phyloP scores from a whole-genome alignment of 163 green algal species.

The Chloroidium sp. region DNA sequence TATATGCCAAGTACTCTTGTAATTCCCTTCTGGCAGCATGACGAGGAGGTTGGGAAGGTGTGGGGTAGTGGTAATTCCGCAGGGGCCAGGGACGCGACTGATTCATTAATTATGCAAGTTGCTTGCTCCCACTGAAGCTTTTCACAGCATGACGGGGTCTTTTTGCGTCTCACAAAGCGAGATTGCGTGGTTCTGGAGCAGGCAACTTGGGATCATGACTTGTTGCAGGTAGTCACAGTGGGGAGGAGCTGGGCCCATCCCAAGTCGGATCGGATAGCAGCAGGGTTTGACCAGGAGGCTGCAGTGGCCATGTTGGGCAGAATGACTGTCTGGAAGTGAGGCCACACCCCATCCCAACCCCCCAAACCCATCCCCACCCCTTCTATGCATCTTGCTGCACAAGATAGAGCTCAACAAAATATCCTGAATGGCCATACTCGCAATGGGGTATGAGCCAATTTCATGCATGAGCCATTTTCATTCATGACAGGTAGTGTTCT shows the following conservation, averaged over 20 bases:
- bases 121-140: too few relatives aligned
- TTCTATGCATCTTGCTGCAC: not conserved
- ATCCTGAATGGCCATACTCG: conserved; percentile 24
- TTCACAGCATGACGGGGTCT: too few relatives aligned
- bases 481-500: not conserved
- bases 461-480: not conserved
- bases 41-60: too few relatives aligned
- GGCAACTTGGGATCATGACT: too few relatives aligned
- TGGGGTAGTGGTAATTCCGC: too few relatives aligned
- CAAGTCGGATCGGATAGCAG: conserved; percentile 22
- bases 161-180: too few relatives aligned
- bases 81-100: too few relatives aligned
- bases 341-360: not conserved
- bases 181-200: too few relatives aligned
- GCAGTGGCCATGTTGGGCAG: conserved; percentile 76
- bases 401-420: not conserved
- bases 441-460: conserved; percentile 6
- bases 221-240: conserved; percentile 60
- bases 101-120: too few relatives aligned
- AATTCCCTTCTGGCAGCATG: too few relatives aligned
- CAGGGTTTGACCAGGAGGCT: conserved; percentile 93
- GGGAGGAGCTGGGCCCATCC: conserved; percentile 26
- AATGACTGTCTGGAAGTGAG: not conserved
- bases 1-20: too few relatives aligned
- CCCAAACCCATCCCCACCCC: not conserved